Evolutionary conservation across 2,329 filamentous ascomycete genomes (phyloP).

Genomic region (Tricladium varicosporioides): DNA sequence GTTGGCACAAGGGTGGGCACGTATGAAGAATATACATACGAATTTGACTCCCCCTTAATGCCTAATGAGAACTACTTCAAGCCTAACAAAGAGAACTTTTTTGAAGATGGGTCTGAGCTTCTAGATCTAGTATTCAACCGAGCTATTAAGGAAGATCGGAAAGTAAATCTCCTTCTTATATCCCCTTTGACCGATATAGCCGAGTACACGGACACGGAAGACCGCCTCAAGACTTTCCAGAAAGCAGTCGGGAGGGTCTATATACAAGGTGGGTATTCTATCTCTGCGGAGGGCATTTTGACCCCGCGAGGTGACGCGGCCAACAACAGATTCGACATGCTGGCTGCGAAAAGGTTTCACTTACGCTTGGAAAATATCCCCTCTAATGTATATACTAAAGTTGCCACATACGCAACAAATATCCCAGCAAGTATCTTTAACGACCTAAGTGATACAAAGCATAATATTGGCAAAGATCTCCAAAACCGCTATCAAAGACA

Average conservation of each 20-base stretch:
- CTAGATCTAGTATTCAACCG: background rate
- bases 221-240: background rate
- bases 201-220: conserved; percentile 6
- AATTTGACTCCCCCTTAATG: conserved; percentile 9
- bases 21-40: conserved; percentile 8
- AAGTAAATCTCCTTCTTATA: conserved; percentile 12
- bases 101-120: background rate
- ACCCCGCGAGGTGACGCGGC: background rate
- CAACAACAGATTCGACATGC: conserved; percentile 19
- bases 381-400: conserved; percentile 13
- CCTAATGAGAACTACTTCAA: background rate
- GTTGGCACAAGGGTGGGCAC: conserved; percentile 2
- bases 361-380: conserved; percentile 2
- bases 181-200: conserved; percentile 14
- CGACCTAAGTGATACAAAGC: background rate
- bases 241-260: conserved; percentile 7
- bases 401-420: conserved; percentile 8
- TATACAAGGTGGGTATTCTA: conserved; percentile 13
- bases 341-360: conserved; percentile 6
- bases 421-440: background rate
- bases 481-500: background rate
- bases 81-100: background rate
- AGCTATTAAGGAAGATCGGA: conserved; percentile 1
- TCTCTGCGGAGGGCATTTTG: background rate
- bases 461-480: background rate